A percentile compares a stretch with the other conserved stretches of the same genome.
phyloP scores from a whole-genome alignment of 257 asterid species.

The Leptodermis oblonga region DNA sequence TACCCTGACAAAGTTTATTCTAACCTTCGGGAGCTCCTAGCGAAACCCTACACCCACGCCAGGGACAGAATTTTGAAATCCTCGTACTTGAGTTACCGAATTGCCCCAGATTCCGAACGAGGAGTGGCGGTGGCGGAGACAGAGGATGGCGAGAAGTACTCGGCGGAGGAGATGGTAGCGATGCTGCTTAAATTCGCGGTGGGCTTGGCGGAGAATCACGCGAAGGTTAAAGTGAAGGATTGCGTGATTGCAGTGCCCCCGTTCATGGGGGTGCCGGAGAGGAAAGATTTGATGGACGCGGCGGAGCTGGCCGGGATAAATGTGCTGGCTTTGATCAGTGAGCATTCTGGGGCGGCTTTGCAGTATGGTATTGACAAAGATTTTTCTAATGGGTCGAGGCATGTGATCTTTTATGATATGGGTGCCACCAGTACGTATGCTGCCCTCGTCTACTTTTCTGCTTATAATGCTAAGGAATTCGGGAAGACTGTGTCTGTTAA shows the following conservation, averaged over 20 bases:
- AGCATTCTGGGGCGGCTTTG: conserved; percentile 94
- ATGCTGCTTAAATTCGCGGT: conserved; percentile 76
- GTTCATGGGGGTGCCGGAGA: conserved; percentile 79
- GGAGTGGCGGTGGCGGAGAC: conserved; percentile 48
- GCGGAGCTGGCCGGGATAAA: conserved; percentile 93
- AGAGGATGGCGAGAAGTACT: conserved; percentile 41
- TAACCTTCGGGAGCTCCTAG: conserved; percentile 56
- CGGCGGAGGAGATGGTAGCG: conserved; percentile 87
- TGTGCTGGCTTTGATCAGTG: conserved; percentile 84
- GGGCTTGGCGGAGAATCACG: conserved; percentile 74
- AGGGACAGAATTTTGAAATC: conserved; percentile 28
- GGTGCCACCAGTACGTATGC: conserved; percentile 95
- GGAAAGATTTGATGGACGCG: conserved; percentile 67
- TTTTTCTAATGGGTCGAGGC: conserved; percentile 77
- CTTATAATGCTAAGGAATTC: conserved; percentile 72
- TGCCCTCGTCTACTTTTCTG: conserved; percentile 85
- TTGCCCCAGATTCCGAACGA: conserved; percentile 39
- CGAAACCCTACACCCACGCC: conserved; percentile 50
- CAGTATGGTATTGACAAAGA: conserved; percentile 98
- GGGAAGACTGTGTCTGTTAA: conserved; percentile 78
- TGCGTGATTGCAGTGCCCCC: conserved; percentile 93
- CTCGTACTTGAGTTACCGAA: conserved; percentile 46
- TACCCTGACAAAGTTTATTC: conserved; percentile 80
- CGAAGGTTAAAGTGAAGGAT: conserved; percentile 62
- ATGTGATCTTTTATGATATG: conserved; percentile 91